These are phyloP conservation scores for Trichosanthes cucumerina DNA, from an alignment of 306 rosid genomes.

Conservation along the genomic window DNA sequence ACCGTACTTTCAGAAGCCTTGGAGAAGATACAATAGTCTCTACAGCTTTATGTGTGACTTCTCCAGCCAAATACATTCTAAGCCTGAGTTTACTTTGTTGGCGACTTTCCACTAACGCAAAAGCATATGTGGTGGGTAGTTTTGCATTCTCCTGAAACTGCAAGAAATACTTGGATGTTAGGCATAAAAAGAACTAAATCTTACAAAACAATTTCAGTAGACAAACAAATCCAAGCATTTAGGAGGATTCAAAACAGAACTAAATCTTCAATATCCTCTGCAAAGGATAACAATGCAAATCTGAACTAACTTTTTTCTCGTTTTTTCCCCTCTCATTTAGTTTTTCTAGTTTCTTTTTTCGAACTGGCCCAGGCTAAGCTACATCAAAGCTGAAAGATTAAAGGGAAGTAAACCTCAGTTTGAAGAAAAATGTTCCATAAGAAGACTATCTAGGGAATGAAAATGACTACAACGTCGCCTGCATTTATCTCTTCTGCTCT, in stretches of 20 bases:
- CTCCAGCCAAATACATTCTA: conserved; percentile 71
- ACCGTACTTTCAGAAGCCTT: conserved; percentile 46
- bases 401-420: not conserved
- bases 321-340: not conserved
- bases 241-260: not conserved
- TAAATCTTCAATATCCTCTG: not conserved
- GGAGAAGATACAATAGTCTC: conserved; percentile 35
- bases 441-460: not conserved
- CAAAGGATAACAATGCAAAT: not conserved
- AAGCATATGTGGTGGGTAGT: conserved; percentile 56
- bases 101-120: conserved; percentile 72
- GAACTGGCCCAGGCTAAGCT: not conserved
- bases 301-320: not conserved
- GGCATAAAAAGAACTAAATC: not conserved
- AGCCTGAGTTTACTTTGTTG: conserved; percentile 41
- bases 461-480: not conserved
- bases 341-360: not conserved
- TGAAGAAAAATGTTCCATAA: not conserved
- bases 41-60: conserved; percentile 31
- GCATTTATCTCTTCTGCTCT: not conserved
- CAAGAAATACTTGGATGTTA: conserved; percentile 4
- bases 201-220: not conserved
- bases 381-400: not conserved
- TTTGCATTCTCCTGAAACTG: conserved; percentile 42
- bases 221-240: not conserved